phyloP scores from a whole-genome alignment of 2,329 filamentous ascomycete genomes.

The Paecilomyces sp. region DNA sequence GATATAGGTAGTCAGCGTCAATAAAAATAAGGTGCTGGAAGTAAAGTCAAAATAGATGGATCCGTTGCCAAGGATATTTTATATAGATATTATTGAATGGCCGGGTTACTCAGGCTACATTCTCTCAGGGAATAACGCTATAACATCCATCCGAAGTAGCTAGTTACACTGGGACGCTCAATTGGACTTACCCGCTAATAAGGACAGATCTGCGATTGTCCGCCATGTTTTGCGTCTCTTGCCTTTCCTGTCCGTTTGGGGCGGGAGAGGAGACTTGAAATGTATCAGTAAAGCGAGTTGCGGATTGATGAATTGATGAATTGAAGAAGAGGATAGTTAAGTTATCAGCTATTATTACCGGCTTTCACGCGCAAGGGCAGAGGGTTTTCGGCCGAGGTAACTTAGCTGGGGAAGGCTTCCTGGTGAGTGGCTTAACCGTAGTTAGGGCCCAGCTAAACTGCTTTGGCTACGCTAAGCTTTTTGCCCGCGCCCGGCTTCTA shows the following conservation, averaged over 20 bases:
- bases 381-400: no score
- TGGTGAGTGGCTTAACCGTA: background rate
- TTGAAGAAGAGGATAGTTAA: background rate
- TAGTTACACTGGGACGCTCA: background rate
- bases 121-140: background rate
- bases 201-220: conserved; percentile 33
- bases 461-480: no score
- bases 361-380: background rate
- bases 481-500: no score
- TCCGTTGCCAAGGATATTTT: background rate
- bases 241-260: background rate
- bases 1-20: background rate
- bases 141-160: background rate
- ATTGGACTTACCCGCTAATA: conserved; percentile 32
- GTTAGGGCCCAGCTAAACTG: no score
- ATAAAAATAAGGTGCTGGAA: background rate
- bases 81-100: no score
- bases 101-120: no score
- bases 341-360: background rate
- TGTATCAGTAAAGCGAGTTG: background rate
- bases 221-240: background rate
- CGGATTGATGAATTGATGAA: background rate
- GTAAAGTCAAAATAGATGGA: background rate
- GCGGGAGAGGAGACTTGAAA: background rate
- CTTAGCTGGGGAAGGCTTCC: background rate